These are phyloP conservation scores for Parascedosporium putredinis DNA, from an alignment of 2,329 filamentous ascomycete genomes.

Conservation along the genomic window DNA sequence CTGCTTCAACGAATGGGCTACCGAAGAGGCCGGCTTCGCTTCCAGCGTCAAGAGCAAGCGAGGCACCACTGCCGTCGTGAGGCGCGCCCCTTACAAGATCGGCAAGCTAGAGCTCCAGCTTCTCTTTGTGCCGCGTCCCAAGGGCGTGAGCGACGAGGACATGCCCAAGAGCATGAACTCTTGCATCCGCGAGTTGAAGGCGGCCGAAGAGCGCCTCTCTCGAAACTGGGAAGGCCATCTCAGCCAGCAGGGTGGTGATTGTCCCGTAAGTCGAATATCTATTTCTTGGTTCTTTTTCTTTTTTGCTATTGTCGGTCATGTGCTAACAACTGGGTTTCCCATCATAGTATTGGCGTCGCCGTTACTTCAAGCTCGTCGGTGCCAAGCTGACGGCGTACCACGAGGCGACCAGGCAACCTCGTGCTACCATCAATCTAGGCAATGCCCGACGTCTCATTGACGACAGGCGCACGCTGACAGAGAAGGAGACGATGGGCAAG, in stretches of 20 bases:
- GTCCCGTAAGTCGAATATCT: conserved; percentile 59
- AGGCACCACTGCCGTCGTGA: conserved; percentile 56
- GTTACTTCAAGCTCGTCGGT: conserved; percentile 90
- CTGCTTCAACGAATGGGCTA: conserved; percentile 98
- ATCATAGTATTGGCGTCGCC: conserved; percentile 86
- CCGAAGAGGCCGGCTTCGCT: conserved; percentile 66
- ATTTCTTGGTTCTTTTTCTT: conserved; percentile 11
- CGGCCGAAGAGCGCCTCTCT: conserved; percentile 70
- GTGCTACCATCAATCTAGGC: conserved; percentile 90
- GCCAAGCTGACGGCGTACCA: conserved; percentile 92
- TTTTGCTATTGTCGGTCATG: not conserved
- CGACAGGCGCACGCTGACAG: conserved; percentile 71
- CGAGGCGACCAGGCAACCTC: conserved; percentile 87
- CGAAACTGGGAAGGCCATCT: conserved; percentile 79
- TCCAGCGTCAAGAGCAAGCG: conserved; percentile 95
- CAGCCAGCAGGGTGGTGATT: conserved; percentile 95
- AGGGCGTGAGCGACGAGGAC: conserved; percentile 77
- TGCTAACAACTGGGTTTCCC: conserved; percentile 33
- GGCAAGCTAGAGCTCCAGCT: conserved; percentile 91
- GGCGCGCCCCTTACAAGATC: conserved; percentile 90
- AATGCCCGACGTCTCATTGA: conserved; percentile 92
- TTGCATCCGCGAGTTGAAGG: conserved; percentile 85
- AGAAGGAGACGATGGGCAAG: conserved; percentile 71
- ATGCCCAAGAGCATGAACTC: conserved; percentile 99
- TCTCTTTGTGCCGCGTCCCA: conserved; percentile 87